Base-by-base conservation (phyloP, 257 asterid genomes). In the Gentiana macrophylla region DNA sequence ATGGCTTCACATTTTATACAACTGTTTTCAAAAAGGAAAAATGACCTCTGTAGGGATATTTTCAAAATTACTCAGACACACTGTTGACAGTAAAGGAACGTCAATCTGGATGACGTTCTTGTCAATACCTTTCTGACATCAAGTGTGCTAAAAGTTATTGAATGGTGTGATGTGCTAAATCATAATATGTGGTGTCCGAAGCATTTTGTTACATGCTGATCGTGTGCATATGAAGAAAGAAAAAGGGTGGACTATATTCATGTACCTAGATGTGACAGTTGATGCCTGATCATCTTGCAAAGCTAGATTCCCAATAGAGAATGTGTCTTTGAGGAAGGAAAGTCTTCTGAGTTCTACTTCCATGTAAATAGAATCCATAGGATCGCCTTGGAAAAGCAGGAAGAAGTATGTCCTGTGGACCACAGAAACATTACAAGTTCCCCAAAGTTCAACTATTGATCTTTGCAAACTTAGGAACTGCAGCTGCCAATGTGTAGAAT, bases 271-370 rank as follows among this genome's bases (percentile, higher is more conserved):
- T 46, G 70, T 64, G 37, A 69, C 37, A 3, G 84, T 74, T 50
- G 72, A 65, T 48, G 63, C 57, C 45, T 66, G 76, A 46, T 78
- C 80, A 54, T 76, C 67, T 60, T 74, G 78, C 32, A 66, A 56
- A 4, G 65, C 71, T 8, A 74, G 60, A 61, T 44, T 57, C 54
- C 84, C 84, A 41, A 63, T 71, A 34, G 73, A 61, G 53, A 78
- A 70, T 59, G 77, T 53, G 64, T 72, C 79, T 62, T 51, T 63
- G 54, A 78, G 76, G 65, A 68, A 78, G 62, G 75, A 57, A 50
- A 78, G 80, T 49, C 84, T 60, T 57, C 84, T 64, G 38, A 68
- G 67, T 64, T 78, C 84, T 52, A 78, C 80, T 68, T 78, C 84
- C 73, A 78, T 71, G 69, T 78, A 78, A 60, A 78, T 71, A 47